Evolutionary conservation across 306 rosid genomes (phyloP).

Genomic region (Canavalia ensiformis): DNA sequence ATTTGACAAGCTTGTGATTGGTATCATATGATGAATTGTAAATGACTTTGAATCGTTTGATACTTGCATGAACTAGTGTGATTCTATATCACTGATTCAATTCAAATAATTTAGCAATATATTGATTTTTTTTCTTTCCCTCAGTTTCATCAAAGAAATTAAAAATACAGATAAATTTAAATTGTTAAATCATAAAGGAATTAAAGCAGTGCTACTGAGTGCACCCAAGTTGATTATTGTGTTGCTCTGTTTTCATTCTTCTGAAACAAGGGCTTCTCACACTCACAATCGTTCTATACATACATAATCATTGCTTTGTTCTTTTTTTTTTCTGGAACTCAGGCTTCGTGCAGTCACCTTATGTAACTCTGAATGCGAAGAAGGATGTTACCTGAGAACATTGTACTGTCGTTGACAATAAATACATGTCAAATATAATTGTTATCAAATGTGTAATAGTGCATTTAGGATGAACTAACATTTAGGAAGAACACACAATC

Average conservation of each 20-base stretch:
- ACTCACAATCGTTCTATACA: background rate
- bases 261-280: background rate
- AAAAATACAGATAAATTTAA: conserved; percentile 5
- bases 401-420: no score
- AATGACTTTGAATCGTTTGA: background rate
- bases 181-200: background rate
- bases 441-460: no score
- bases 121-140: background rate
- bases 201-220: background rate
- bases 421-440: no score
- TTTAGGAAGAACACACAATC: background rate
- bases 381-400: no score
- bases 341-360: conserved; percentile 7
- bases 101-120: background rate
- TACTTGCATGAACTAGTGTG: background rate
- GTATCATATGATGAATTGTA: conserved; percentile 4
- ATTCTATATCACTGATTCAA: background rate
- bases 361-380: background rate
- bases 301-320: background rate
- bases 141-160: background rate
- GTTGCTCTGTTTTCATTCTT: conserved; percentile 16
- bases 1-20: background rate
- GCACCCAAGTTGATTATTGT: background rate
- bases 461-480: background rate
- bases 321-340: background rate